A percentile compares a stretch with the other conserved stretches of the same genome.
These are phyloP conservation scores for Acorus calamus DNA, from an alignment of 106 monocot species.

Conservation along the genomic window DNA sequence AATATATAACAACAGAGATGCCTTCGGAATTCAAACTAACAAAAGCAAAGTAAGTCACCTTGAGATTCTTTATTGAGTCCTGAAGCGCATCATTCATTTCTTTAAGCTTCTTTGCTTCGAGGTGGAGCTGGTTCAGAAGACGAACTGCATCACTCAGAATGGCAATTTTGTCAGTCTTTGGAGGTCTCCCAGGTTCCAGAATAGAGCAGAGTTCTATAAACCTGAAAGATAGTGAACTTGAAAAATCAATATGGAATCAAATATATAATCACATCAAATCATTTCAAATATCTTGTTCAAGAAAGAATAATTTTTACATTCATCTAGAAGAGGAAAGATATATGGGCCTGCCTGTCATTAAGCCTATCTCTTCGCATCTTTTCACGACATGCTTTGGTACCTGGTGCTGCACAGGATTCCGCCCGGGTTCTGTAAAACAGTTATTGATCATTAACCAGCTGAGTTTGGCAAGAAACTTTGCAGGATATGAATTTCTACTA, in stretches of 20 bases:
- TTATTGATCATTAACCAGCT: too few species aligned
- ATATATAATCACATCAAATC: too few species aligned
- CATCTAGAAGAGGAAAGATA: too few species aligned
- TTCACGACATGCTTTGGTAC: conserved; percentile 55
- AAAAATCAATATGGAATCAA: background rate
- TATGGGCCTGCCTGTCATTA: conserved; percentile 31
- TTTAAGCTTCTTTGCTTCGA: conserved; percentile 46
- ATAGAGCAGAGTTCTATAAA: conserved; percentile 50
- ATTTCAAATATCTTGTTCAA: too few species aligned
- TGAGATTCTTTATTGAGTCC: conserved; percentile 44
- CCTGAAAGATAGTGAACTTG: conserved; percentile 15
- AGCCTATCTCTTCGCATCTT: conserved; percentile 55
- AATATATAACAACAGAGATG: too few species aligned
- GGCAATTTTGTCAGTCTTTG: conserved; percentile 45
- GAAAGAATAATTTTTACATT: too few species aligned
- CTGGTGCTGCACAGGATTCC: conserved; percentile 33
- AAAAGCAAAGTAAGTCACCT: conserved; percentile 20
- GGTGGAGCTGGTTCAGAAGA: conserved; percentile 37
- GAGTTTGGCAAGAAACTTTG: too few species aligned
- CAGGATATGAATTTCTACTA: too few species aligned
- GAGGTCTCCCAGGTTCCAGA: conserved; percentile 55
- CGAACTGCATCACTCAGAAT: conserved; percentile 44
- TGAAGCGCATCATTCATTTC: conserved; percentile 54
- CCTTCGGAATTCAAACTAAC: background rate
- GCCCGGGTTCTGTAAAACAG: conserved; percentile 18